Evolutionary conservation across 305 asterid species (phyloP).

Genomic region (Solanum chacoense): DNA sequence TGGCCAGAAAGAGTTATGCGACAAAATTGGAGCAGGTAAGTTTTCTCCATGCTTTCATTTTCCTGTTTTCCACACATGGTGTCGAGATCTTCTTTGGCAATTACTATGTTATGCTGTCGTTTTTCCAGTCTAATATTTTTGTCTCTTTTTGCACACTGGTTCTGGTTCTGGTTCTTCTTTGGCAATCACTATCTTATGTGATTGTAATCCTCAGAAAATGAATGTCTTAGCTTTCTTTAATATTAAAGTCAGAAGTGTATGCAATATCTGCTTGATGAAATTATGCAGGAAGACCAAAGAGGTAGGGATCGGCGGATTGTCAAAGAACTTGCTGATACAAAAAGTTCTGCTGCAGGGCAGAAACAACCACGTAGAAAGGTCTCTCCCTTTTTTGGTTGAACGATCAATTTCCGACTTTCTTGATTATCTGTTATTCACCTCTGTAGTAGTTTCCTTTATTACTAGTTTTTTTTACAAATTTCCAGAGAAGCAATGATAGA

Average conservation of each 20-base stretch:
- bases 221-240: not conserved
- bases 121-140: not conserved
- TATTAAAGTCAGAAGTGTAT: slow-evolving; percentile 35
- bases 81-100: not conserved
- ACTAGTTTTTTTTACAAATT: slow-evolving; percentile 9
- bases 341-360: slow-evolving; percentile 28
- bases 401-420: not conserved
- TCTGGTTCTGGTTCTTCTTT: slow-evolving; percentile 2
- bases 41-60: not conserved
- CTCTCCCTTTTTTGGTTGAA: not conserved
- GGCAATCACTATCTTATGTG: not conserved
- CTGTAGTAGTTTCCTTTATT: not conserved
- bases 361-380: slow-evolving; percentile 60
- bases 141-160: not conserved
- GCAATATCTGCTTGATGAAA: slow-evolving; percentile 41
- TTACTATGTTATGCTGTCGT: not conserved
- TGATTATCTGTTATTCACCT: not conserved
- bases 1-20: slow-evolving; percentile 31
- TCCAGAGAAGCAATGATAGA: slow-evolving; percentile 68
- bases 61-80: not conserved
- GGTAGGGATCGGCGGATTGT: slow-evolving; percentile 34
- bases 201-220: not conserved
- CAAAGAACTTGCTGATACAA: slow-evolving; percentile 32
- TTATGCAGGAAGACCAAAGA: slow-evolving; percentile 47
- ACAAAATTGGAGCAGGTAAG: slow-evolving; percentile 52